phyloP scores from a whole-genome alignment of 1,139 yeast species.

The Geotrichum histeridarum region DNA sequence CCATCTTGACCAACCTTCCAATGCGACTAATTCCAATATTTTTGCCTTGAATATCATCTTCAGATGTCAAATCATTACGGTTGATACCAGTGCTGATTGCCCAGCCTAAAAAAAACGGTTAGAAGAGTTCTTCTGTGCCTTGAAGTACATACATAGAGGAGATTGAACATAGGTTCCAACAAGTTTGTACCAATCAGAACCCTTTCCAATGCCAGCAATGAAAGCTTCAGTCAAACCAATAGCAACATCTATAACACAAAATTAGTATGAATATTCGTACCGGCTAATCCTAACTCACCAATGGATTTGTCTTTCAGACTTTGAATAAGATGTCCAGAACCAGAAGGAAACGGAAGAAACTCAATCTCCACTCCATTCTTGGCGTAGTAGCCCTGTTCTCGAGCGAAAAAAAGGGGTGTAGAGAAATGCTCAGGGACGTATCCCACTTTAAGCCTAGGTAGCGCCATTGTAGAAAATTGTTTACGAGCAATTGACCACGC shows the following conservation, averaged over 20 bases:
- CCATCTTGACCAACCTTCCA: slow-evolving; percentile 40
- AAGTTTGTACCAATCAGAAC: slow-evolving; percentile 57
- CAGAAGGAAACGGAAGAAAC: slow-evolving; percentile 73
- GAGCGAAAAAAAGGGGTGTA: slow-evolving; percentile 76
- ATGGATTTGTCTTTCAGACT: slow-evolving; percentile 59
- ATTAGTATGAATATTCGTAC: not conserved
- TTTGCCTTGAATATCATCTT: slow-evolving; percentile 54
- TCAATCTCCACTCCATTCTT: slow-evolving; percentile 48
- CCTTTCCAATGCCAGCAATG: slow-evolving; percentile 74
- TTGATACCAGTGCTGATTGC: slow-evolving; percentile 72
- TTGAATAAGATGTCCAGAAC: slow-evolving; percentile 81
- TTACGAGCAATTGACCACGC: not conserved
- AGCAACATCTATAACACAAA: slow-evolving; percentile 48
- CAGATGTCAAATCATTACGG: slow-evolving; percentile 49
- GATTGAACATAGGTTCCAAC: slow-evolving; percentile 80
- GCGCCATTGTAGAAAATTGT: slow-evolving; percentile 12
- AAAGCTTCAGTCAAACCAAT: slow-evolving; percentile 90
- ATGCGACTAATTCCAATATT: slow-evolving; percentile 79
- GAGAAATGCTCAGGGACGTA: slow-evolving; percentile 89
- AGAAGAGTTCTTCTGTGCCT: not conserved
- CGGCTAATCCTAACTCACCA: slow-evolving; percentile 34
- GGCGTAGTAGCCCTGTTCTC: slow-evolving; percentile 51
- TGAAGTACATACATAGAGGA: slow-evolving; percentile 50
- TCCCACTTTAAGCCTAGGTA: slow-evolving; percentile 52
- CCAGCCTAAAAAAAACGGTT: slow-evolving; percentile 50